Conservation (phyloP, 2,329 filamentous ascomycete genomes). For the Ophiostoma piceae region DNA sequence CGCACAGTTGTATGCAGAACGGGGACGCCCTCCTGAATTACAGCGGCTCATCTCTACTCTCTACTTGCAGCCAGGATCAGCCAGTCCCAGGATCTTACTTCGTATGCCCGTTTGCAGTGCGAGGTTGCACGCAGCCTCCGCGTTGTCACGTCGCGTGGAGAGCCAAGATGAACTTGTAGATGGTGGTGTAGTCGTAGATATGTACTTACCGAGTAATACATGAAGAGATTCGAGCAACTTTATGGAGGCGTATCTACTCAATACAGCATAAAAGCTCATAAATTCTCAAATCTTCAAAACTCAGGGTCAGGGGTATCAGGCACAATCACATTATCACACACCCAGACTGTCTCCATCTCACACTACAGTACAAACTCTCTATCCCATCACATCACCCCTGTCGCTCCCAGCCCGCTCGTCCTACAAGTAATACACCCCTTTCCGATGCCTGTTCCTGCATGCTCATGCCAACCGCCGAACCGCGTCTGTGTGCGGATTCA, state of each 20-base stretch:
- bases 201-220: too few species aligned
- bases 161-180: not conserved
- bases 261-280: too few species aligned
- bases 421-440: not conserved
- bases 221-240: too few species aligned
- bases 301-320: not conserved
- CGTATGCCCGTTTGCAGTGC: not conserved
- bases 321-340: not conserved
- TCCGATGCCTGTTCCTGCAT: slow-evolving; percentile 12
- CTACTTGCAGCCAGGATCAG: not conserved
- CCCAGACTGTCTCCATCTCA: not conserved
- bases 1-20: slow-evolving; percentile 14
- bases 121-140: not conserved
- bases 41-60: not conserved
- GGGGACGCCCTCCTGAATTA: slow-evolving; percentile 11
- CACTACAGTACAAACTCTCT: not conserved
- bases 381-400: not conserved
- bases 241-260: too few species aligned
- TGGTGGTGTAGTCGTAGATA: not conserved
- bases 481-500: not conserved
- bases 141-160: slow-evolving; percentile 5
- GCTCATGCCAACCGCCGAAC: not conserved
- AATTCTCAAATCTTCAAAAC: not conserved
- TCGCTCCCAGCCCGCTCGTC: slow-evolving; percentile 2
- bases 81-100: not conserved